A percentile compares a stretch with the other conserved stretches of the same genome.
These are phyloP conservation scores for Eucalyptus erythrocorys DNA, from an alignment of 345 rosid genomes.

Conservation along the genomic window DNA sequence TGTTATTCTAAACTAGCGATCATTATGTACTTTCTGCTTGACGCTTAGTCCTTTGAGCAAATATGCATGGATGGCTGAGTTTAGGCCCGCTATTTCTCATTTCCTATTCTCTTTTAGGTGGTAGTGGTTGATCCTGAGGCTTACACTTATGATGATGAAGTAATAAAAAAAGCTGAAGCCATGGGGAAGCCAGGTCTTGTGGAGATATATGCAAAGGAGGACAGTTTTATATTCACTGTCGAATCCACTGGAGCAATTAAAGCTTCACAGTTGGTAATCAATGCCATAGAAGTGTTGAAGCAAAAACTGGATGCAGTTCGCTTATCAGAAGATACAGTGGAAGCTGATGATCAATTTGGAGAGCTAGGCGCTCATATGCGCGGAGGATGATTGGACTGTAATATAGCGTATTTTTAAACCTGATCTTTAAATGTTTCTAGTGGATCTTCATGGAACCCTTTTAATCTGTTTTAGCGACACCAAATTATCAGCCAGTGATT, in stretches of 20 bases:
- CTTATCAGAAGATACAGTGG: slow-evolving; percentile 84
- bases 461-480: background rate
- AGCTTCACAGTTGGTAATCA: slow-evolving; percentile 78
- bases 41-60: background rate
- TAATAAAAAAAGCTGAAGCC: slow-evolving; percentile 76
- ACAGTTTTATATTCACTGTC: slow-evolving; percentile 79
- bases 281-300: slow-evolving; percentile 79
- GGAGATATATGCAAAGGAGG: slow-evolving; percentile 77
- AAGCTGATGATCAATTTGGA: slow-evolving; percentile 97
- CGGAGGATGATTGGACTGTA: slow-evolving; percentile 42
- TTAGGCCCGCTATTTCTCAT: background rate
- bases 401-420: background rate
- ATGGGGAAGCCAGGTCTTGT: slow-evolving; percentile 93
- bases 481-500: background rate
- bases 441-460: background rate
- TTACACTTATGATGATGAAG: slow-evolving; percentile 90
- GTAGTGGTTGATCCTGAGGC: slow-evolving; percentile 80
- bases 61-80: background rate
- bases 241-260: slow-evolving; percentile 92
- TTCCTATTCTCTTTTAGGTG: slow-evolving; percentile 25
- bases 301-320: slow-evolving; percentile 93
- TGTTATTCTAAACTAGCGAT: background rate
- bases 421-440: background rate
- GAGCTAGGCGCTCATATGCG: slow-evolving; percentile 99
- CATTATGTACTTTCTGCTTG: background rate